Evolutionary conservation across 2,329 filamentous ascomycete genomes (phyloP).

Genomic region (Chaetothyriales sp.): DNA sequence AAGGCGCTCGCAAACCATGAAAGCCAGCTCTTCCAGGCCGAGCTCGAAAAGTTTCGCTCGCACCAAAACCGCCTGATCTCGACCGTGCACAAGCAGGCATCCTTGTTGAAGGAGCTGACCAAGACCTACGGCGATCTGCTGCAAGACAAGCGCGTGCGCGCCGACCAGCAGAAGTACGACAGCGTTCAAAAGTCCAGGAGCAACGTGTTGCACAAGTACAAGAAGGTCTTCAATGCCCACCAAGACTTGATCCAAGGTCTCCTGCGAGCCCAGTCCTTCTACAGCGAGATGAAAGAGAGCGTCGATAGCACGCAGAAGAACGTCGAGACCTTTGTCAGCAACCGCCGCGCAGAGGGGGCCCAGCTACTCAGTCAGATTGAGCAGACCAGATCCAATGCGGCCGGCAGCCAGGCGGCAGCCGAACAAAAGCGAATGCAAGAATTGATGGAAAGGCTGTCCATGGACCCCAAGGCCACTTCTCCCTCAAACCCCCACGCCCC

Average conservation of each 20-base stretch:
- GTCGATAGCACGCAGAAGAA: conserved; percentile 88
- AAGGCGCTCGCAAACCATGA: conserved; percentile 91
- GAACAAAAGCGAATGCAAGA: conserved; percentile 76
- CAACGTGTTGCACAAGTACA: conserved; percentile 72
- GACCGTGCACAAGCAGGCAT: conserved; percentile 88
- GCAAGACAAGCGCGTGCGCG: conserved; percentile 83
- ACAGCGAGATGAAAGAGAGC: conserved; percentile 88
- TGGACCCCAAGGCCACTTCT: conserved; percentile 45
- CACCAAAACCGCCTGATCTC: conserved; percentile 85
- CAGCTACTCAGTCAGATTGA: conserved; percentile 83
- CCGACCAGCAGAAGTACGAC: conserved; percentile 94
- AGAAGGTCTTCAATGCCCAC: conserved; percentile 83
- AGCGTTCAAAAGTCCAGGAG: conserved; percentile 69
- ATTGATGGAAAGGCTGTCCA: conserved; percentile 90
- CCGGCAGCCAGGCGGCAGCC: conserved; percentile 53
- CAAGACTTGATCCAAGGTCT: conserved; percentile 77
- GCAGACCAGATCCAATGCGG: conserved; percentile 52
- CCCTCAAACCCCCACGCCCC: conserved; percentile 33
- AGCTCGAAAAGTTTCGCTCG: conserved; percentile 92
- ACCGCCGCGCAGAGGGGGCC: conserved; percentile 77
- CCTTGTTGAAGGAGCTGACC: conserved; percentile 88
- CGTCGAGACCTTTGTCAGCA: conserved; percentile 92
- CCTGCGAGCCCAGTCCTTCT: conserved; percentile 80
- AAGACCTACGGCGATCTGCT: conserved; percentile 72
- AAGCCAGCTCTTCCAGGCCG: conserved; percentile 79